Evolutionary conservation across 176 grass and related monocot genomes (phyloP).

Genomic region (Eleusine indica): DNA sequence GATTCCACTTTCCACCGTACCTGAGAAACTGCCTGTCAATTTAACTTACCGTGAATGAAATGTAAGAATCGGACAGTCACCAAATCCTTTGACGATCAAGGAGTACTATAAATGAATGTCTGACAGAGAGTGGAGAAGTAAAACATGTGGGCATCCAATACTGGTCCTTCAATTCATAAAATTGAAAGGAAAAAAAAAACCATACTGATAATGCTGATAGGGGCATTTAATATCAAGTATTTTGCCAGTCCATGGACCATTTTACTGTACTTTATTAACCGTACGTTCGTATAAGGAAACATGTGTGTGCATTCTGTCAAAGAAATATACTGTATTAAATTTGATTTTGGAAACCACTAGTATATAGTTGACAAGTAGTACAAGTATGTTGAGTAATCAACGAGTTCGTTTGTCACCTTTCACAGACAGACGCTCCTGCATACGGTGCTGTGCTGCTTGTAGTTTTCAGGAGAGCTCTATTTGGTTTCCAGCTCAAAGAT

Average conservation of each 20-base stretch:
- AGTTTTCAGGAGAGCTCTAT: conserved; percentile 28
- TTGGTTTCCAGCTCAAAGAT: conserved; percentile 39
- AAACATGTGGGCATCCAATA: background rate
- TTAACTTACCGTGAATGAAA: too few relatives aligned
- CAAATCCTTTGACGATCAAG: too few relatives aligned
- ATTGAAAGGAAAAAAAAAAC: background rate
- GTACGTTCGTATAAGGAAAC: too few relatives aligned
- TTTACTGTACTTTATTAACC: background rate
- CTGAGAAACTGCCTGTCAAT: too few relatives aligned
- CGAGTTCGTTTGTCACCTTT: background rate
- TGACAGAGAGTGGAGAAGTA: too few relatives aligned
- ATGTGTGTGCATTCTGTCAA: too few relatives aligned
- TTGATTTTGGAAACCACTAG: background rate
- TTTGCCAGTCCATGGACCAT: background rate
- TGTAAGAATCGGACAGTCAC: too few relatives aligned
- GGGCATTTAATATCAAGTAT: too few relatives aligned
- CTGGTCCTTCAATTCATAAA: background rate
- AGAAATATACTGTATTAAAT: too few relatives aligned
- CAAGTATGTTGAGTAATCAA: background rate
- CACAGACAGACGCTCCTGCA: background rate
- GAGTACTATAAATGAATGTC: too few relatives aligned
- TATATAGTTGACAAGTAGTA: too few relatives aligned
- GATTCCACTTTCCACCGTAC: too few relatives aligned
- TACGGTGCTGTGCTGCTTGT: background rate
- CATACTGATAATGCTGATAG: background rate